Conservation (phyloP, 306 rosid genomes). For the Geum urbanum region DNA sequence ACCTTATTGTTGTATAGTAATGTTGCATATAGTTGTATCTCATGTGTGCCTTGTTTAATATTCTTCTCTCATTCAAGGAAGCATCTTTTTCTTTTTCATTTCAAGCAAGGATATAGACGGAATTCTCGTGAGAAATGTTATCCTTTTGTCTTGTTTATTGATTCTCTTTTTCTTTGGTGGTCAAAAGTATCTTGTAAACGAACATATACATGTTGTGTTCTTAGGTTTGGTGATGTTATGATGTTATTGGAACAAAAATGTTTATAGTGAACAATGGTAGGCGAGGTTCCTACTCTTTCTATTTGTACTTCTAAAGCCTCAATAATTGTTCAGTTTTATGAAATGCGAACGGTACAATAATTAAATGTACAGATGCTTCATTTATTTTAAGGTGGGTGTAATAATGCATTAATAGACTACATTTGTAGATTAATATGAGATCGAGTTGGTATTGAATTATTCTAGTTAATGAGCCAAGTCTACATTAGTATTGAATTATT, state of each 20-base stretch:
- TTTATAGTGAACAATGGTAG: not conserved
- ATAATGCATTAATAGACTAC: no score
- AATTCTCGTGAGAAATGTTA: slow-evolving; percentile 34
- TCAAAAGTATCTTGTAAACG: not conserved
- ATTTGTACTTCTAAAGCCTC: no score
- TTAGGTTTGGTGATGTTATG: slow-evolving; percentile 9
- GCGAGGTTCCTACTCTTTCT: no score
- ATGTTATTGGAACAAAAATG: slow-evolving; percentile 15
- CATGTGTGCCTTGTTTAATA: slow-evolving; percentile 33
- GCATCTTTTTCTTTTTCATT: not conserved
- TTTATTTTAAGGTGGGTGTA: no score
- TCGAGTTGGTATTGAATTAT: no score
- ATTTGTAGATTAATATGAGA: no score
- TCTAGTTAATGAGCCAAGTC: no score
- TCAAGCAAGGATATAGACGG: slow-evolving; percentile 42
- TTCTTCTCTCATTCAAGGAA: slow-evolving; percentile 27
- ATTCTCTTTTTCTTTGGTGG: not conserved
- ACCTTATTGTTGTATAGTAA: slow-evolving; percentile 51
- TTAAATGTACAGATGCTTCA: no score
- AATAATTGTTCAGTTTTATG: no score
- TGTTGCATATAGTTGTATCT: slow-evolving; percentile 42
- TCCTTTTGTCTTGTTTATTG: not conserved
- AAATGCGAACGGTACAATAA: no score
- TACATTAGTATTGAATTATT: no score
- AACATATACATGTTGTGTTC: slow-evolving; percentile 3